Percentiles rank a stretch among this genome's conserved stretches.
Evolutionary conservation across 805 yeast species (phyloP).

Genomic region (Candida quercuum): DNA sequence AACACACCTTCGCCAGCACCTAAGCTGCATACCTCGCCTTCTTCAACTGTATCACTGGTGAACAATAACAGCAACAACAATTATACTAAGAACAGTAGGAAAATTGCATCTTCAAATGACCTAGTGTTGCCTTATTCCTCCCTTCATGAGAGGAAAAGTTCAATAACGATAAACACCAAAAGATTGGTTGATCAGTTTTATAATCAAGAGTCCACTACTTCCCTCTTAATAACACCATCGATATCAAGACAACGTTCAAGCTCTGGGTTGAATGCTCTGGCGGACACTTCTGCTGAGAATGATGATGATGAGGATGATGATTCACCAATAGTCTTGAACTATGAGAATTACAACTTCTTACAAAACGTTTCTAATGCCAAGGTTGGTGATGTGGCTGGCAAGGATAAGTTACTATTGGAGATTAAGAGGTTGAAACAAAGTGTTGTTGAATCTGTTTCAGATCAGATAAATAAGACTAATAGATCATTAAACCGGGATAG

Average conservation of each 20-base stretch:
- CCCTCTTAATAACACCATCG: background rate
- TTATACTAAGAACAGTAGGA: background rate
- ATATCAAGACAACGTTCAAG: background rate
- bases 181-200: conserved; percentile 19
- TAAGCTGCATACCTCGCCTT: no score
- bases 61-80: background rate
- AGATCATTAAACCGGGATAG: background rate
- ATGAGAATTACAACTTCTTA: conserved; percentile 3
- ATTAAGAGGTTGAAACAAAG: conserved; percentile 1
- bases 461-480: conserved; percentile 4
- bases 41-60: no score
- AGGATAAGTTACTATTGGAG: background rate
- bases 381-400: background rate
- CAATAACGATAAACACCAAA: background rate
- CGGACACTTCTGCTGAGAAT: background rate
- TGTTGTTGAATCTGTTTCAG: conserved; percentile 2
- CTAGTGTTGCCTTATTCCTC: background rate
- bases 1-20: no score
- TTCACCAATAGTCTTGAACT: background rate
- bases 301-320: background rate
- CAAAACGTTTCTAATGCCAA: background rate
- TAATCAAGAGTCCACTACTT: conserved; percentile 2
- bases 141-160: background rate
- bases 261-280: background rate
- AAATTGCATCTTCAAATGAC: background rate